phyloP scores from a whole-genome alignment of 2,329 filamentous ascomycete species.

The Diaporthe velutina region DNA sequence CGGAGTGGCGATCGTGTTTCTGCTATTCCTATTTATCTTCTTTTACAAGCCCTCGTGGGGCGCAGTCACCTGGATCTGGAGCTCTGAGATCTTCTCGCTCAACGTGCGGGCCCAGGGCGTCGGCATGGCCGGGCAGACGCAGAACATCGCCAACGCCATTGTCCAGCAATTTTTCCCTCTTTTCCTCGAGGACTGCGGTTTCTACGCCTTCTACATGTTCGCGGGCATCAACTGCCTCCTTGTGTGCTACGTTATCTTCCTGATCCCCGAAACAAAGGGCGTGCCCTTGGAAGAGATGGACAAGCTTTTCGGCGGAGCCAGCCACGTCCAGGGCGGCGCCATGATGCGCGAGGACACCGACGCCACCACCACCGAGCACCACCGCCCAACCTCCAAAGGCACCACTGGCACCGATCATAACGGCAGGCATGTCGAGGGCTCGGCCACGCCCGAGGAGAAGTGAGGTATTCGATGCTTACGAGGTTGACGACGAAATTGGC shows the following conservation, averaged over 20 bases:
- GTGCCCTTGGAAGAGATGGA: slow-evolving; percentile 52
- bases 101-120: slow-evolving; percentile 77
- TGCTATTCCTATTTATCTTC: slow-evolving; percentile 73
- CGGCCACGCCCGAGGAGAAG: slow-evolving; percentile 35
- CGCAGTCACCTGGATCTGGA: slow-evolving; percentile 77
- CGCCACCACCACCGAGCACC: slow-evolving; percentile 43
- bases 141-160: slow-evolving; percentile 71
- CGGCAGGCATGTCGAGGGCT: slow-evolving; percentile 12
- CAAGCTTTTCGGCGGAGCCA: slow-evolving; percentile 51
- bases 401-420: slow-evolving; percentile 29
- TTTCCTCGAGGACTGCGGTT: slow-evolving; percentile 67
- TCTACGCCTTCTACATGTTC: slow-evolving; percentile 53
- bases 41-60: slow-evolving; percentile 77
- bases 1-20: slow-evolving; percentile 73
- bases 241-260: slow-evolving; percentile 48
- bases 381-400: slow-evolving; percentile 23
- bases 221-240: slow-evolving; percentile 39
- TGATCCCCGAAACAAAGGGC: slow-evolving; percentile 52
- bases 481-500: neutral
- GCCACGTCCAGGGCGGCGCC: slow-evolving; percentile 53
- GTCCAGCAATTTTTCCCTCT: slow-evolving; percentile 77
- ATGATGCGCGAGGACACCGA: slow-evolving; percentile 42
- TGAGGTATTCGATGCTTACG: neutral
- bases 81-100: slow-evolving; percentile 75
- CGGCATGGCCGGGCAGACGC: slow-evolving; percentile 70